These are phyloP conservation scores for Xanthoceras sorbifolium DNA, from an alignment of 345 rosid species.

Conservation along the genomic window DNA sequence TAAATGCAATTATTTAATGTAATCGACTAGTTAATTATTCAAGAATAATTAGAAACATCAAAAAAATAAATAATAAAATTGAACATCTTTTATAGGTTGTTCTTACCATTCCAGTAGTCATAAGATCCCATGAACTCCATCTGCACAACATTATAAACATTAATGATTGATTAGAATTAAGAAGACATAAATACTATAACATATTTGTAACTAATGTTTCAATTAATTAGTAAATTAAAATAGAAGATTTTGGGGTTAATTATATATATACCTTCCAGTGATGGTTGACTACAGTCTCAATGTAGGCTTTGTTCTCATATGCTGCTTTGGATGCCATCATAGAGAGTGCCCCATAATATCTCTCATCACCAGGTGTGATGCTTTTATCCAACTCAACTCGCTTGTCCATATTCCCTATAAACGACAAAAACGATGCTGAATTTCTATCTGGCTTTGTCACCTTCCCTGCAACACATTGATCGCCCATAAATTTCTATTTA, in stretches of 20 bases:
- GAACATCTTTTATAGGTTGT: neutral
- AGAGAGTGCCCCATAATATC: conserved; percentile 52
- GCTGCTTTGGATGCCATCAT: conserved; percentile 69
- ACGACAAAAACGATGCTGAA: conserved; percentile 48
- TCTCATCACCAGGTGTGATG: conserved; percentile 40
- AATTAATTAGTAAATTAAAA: neutral
- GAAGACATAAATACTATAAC: neutral
- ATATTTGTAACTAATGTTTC: neutral
- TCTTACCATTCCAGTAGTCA: conserved; percentile 76
- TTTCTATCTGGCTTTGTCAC: conserved; percentile 41
- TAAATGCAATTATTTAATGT: no score
- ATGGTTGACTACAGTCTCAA: conserved; percentile 34
- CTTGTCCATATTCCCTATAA: conserved; percentile 45
- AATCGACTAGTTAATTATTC: neutral
- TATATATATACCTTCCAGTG: conserved; percentile 60
- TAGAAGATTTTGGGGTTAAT: neutral
- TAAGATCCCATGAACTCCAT: conserved; percentile 62
- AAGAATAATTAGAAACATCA: neutral
- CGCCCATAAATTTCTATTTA: neutral
- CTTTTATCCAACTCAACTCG: conserved; percentile 49
- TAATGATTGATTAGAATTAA: neutral
- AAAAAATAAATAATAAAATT: no score
- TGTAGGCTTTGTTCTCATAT: conserved; percentile 63
- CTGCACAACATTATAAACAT: conserved; percentile 30
- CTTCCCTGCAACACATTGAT: conserved; percentile 39